Evolutionary conservation across 768 basidiomycete species (phyloP).

Genomic region (Butyriboletus loyo): DNA sequence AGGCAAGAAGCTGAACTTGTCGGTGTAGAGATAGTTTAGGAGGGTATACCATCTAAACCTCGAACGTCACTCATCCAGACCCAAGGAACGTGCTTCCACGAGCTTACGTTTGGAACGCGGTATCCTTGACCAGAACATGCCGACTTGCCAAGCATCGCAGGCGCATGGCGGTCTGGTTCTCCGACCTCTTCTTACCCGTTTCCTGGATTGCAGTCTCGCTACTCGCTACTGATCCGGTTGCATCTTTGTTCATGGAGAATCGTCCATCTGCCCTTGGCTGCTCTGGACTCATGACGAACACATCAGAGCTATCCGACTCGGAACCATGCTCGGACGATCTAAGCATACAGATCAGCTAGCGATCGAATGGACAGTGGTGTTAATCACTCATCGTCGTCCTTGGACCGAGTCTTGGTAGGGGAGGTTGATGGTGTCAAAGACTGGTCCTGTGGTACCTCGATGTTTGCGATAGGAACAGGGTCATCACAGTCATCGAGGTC

Average conservation of each 20-base stretch:
- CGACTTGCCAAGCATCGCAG: slow-evolving; percentile 20
- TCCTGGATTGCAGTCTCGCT: slow-evolving; percentile 7
- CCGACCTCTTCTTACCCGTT: background rate
- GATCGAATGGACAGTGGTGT: background rate
- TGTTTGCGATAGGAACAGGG: background rate
- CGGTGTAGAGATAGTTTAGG: slow-evolving; percentile 39
- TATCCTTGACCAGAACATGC: slow-evolving; percentile 25
- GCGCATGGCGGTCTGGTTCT: slow-evolving; percentile 1
- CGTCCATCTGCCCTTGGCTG: background rate
- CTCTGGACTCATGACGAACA: slow-evolving; percentile 20
- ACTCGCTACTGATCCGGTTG: slow-evolving; percentile 1
- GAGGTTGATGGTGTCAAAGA: background rate
- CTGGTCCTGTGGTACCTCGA: background rate
- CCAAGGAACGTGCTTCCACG: too few relatives aligned
- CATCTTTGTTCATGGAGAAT: background rate
- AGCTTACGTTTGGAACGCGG: slow-evolving; percentile 29
- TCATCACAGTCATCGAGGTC: slow-evolving; percentile 32
- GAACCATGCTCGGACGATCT: slow-evolving; percentile 14
- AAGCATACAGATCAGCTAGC: background rate
- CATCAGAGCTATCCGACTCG: slow-evolving; percentile 13
- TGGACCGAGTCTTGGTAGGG: background rate
- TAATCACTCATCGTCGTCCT: slow-evolving; percentile 10
- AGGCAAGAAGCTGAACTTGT: slow-evolving; percentile 31
- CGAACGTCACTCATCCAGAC: background rate
- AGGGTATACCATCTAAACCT: slow-evolving; percentile 37